Evolutionary conservation across 2,329 filamentous ascomycete genomes (phyloP).

Genomic region (Samsoniella hepiali): DNA sequence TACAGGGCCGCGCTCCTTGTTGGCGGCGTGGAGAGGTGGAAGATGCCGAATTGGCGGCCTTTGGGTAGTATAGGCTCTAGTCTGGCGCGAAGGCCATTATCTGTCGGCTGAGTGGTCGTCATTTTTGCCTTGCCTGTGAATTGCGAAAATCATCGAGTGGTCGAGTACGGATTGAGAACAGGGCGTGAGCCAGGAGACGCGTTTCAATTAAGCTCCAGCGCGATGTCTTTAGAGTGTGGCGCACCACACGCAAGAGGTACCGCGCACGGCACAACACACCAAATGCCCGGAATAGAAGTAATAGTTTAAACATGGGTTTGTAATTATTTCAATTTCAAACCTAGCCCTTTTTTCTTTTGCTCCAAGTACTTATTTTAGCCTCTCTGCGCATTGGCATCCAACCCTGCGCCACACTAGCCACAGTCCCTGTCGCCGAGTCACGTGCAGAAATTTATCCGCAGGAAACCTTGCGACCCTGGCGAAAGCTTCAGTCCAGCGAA

Average conservation of each 20-base stretch:
- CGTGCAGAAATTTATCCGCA: slow-evolving; percentile 13
- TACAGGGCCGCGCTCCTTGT: slow-evolving; percentile 72
- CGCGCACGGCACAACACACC: not conserved
- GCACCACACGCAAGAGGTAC: not conserved
- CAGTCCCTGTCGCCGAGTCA: slow-evolving; percentile 2
- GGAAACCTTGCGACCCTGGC: not conserved
- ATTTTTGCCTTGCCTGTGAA: not conserved
- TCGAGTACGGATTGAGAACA: not conserved
- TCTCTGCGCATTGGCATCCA: not conserved
- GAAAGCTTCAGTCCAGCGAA: not conserved
- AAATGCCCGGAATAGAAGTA: too few species aligned
- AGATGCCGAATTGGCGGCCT: slow-evolving; percentile 60
- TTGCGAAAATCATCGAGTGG: not conserved
- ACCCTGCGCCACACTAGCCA: slow-evolving; percentile 14
- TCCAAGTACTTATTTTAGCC: too few species aligned
- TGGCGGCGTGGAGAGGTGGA: slow-evolving; percentile 86
- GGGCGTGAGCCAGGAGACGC: slow-evolving; percentile 3
- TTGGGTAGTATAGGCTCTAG: slow-evolving; percentile 53
- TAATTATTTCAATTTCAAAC: too few species aligned
- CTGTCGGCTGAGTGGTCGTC: not conserved
- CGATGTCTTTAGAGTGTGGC: slow-evolving; percentile 6
- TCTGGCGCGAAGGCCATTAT: slow-evolving; percentile 9
- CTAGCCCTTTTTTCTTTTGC: too few species aligned
- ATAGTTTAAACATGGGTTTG: too few species aligned
- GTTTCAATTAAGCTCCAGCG: slow-evolving; percentile 16